These are phyloP conservation scores for Aspergillus ruber DNA, from an alignment of 2,329 filamentous ascomycete species.

Conservation along the genomic window DNA sequence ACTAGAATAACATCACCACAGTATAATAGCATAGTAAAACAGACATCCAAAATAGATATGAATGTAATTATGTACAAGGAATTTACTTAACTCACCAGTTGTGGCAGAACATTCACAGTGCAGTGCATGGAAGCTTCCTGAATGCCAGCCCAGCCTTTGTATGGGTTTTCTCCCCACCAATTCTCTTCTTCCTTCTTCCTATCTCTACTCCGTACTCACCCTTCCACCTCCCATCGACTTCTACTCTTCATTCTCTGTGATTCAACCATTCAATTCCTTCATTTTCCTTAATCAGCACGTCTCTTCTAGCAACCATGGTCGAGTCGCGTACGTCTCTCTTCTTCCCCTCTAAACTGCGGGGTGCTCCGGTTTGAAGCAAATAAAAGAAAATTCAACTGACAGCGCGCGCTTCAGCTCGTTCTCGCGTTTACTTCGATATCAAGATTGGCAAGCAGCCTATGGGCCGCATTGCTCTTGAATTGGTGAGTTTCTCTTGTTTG, in stretches of 20 bases:
- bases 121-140: slow-evolving; percentile 35
- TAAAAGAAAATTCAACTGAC: slow-evolving; percentile 3
- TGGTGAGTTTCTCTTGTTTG: slow-evolving; percentile 47
- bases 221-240: not conserved
- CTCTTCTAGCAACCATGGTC: slow-evolving; percentile 23
- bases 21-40: not conserved
- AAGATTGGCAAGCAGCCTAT: slow-evolving; percentile 65
- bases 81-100: not conserved
- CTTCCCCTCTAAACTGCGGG: slow-evolving; percentile 15
- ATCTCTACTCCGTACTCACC: slow-evolving; percentile 2
- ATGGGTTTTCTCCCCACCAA: not conserved
- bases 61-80: not conserved
- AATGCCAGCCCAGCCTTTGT: slow-evolving; percentile 8
- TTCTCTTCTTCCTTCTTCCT: not conserved
- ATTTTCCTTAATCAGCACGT: not conserved
- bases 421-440: slow-evolving; percentile 91
- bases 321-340: slow-evolving; percentile 27
- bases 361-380: slow-evolving; percentile 4
- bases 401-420: slow-evolving; percentile 45
- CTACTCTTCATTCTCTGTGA: not conserved
- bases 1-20: slow-evolving; percentile 12
- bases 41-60: not conserved
- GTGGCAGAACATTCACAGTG: not conserved
- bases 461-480: slow-evolving; percentile 80
- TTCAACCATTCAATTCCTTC: not conserved